A percentile compares a stretch with the other conserved stretches of the same genome.
Conservation (phyloP, 306 rosid genomes). For the Dalbergia cochinchinensis region DNA sequence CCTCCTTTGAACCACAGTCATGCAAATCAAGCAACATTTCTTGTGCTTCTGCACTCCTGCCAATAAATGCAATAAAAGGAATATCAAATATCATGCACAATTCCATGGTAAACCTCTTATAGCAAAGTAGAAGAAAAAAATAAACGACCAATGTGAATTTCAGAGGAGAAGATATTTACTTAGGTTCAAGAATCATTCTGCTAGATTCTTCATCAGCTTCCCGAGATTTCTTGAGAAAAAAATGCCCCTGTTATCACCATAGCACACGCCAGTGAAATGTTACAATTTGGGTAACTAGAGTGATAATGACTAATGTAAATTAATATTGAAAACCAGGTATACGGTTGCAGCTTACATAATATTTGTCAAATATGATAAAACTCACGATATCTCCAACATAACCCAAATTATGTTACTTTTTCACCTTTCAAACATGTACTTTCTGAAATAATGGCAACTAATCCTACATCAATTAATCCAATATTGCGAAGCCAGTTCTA, state of each 20-base stretch:
- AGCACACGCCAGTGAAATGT: constrained; percentile 30
- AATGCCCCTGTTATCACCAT: constrained; percentile 65
- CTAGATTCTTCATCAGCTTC: constrained; percentile 84
- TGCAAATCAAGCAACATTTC: constrained; percentile 74
- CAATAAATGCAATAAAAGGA: constrained; percentile 38
- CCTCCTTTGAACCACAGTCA: constrained; percentile 61
- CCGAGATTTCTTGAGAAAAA: constrained; percentile 60
- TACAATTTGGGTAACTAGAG: constrained; percentile 20
- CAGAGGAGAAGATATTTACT: constrained; percentile 52
- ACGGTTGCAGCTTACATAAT: constrained; percentile 9
- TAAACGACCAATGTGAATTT: constrained; percentile 12
- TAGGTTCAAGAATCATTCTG: constrained; percentile 66
- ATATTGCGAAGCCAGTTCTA: constrained; percentile 15
- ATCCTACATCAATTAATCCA: background rate
- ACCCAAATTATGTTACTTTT: constrained; percentile 14
- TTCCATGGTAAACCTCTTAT: constrained; percentile 11
- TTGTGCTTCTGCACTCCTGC: constrained; percentile 59
- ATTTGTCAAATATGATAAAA: constrained; percentile 21
- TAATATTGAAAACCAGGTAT: background rate
- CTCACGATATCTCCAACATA: constrained; percentile 15
- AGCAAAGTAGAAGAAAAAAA: background rate
- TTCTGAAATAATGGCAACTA: constrained; percentile 28
- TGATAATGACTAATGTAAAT: background rate
- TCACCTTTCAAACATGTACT: background rate
- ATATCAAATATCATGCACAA: constrained; percentile 13